Percentiles rank a stretch among this genome's conserved stretches.
phyloP scores from a whole-genome alignment of 768 basidiomycete species.

The Calocera cornea region DNA sequence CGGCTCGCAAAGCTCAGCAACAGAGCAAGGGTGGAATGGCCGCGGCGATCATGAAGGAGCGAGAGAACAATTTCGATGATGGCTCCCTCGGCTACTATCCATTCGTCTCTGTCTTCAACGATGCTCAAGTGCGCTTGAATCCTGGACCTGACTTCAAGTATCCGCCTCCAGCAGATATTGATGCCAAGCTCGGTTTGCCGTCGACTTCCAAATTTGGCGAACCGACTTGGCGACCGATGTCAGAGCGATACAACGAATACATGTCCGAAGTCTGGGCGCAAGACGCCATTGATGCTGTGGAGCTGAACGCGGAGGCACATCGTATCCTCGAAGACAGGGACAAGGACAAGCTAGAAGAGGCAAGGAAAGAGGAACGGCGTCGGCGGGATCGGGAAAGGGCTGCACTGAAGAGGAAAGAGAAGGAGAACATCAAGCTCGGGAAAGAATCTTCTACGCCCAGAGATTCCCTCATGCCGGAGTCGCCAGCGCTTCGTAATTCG shows the following conservation, averaged over 20 bases:
- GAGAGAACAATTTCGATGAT: slow-evolving; percentile 80
- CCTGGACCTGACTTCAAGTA: slow-evolving; percentile 78
- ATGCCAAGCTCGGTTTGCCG: slow-evolving; percentile 36
- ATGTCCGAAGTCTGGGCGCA: slow-evolving; percentile 68
- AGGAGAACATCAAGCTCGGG: neutral
- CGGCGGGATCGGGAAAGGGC: neutral
- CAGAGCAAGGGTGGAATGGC: slow-evolving; percentile 44
- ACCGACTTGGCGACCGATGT: slow-evolving; percentile 62
- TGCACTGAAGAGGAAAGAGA: neutral
- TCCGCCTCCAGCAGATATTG: slow-evolving; percentile 67
- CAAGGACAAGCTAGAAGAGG: slow-evolving; percentile 15
- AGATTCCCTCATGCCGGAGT: neutral
- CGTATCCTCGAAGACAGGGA: slow-evolving; percentile 13
- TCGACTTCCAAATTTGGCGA: slow-evolving; percentile 16
- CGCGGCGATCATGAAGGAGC: slow-evolving; percentile 13
- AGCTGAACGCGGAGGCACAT: slow-evolving; percentile 26
- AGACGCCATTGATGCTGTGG: slow-evolving; percentile 64
- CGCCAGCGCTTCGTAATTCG: neutral
- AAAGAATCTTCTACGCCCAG: neutral
- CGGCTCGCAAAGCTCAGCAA: slow-evolving; percentile 49
- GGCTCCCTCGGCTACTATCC: slow-evolving; percentile 93
- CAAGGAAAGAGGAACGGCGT: slow-evolving; percentile 7
- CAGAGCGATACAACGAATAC: slow-evolving; percentile 74
- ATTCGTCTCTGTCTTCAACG: slow-evolving; percentile 84
- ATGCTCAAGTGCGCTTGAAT: slow-evolving; percentile 70